A percentile compares a stretch with the other conserved stretches of the same genome.
Conservation (phyloP, 345 rosid species). For the Ceriops decandra region DNA sequence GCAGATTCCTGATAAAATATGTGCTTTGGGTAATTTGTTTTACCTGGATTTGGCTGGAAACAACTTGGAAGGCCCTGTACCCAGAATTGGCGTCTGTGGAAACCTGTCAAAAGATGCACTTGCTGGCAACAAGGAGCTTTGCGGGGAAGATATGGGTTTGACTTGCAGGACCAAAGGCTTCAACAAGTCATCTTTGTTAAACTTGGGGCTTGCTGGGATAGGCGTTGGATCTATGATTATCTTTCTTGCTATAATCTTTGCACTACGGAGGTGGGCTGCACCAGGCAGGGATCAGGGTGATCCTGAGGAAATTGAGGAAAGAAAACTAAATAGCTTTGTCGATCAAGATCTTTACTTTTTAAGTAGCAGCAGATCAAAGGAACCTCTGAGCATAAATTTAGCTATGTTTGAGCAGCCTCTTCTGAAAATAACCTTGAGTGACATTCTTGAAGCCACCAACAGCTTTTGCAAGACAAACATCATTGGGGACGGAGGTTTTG, state of each 20-base stretch:
- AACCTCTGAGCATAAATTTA: conserved; percentile 78
- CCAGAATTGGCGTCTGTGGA: conserved; percentile 52
- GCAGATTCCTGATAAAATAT: conserved; percentile 53
- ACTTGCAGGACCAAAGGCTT: conserved; percentile 41
- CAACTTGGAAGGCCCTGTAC: conserved; percentile 59
- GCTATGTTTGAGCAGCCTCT: conserved; percentile 89
- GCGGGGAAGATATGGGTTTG: conserved; percentile 46
- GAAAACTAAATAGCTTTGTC: conserved; percentile 44
- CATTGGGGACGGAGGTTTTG: conserved; percentile 91
- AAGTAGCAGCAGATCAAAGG: conserved; percentile 72
- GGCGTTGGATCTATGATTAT: conserved; percentile 39
- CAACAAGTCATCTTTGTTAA: conserved; percentile 28
- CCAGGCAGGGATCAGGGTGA: conserved; percentile 36
- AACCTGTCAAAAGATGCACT: conserved; percentile 44
- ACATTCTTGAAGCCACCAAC: conserved; percentile 75
- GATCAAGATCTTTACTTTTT: conserved; percentile 57
- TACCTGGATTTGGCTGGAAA: conserved; percentile 54
- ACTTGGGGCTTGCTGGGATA: conserved; percentile 50
- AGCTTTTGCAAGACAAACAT: conserved; percentile 77
- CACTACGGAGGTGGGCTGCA: conserved; percentile 40
- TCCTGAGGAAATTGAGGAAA: conserved; percentile 46
- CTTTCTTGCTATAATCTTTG: conserved; percentile 31
- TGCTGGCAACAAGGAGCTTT: conserved; percentile 60
- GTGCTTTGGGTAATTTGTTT: conserved; percentile 42
- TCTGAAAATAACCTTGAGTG: conserved; percentile 60